Base-by-base conservation (phyloP, 179 eudicot genomes). In the Heliamphora pulchella region DNA sequence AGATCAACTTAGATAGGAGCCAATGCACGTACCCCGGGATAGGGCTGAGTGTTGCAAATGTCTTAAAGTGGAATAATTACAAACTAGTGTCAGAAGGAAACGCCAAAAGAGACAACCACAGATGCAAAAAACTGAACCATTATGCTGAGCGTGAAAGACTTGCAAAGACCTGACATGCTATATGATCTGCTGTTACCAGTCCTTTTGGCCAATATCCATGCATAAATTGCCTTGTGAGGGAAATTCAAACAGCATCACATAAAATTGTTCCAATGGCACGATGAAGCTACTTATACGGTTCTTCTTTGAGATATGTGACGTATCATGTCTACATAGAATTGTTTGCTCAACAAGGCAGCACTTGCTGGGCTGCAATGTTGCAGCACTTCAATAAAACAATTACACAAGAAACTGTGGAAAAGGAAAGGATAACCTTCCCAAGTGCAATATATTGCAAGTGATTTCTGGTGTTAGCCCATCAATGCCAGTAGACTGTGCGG, bases 21-120 rank as follows among this genome's bases (percentile, higher is more conserved):
- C 99, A 96, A 77, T 79, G 89, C 93, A 90, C 90, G 87, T 84
- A 96, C 69, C 99, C 99, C 20, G 98, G 98, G 79, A 94, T 92
- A 44, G 99, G 99, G 83, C 99, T 96, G 54, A 96, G 93, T 44
- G 99, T 96, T 81, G 98, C 94, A 87, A 96, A 94, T 80, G 85
- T 89, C 99, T 96, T 80, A 78, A 78, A 20, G 65, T 67, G 66
- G 59, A 78, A 79, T 31, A 65, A 78, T 58, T 6, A 57, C 8
- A 61, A 68, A 76, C 43, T 4, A 15, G 68, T 20, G 71, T 77
- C 76, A 85, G 50, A 65, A 78, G 50, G 18, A 31, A 18, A 1
- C 0, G 14, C 3, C n/a, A 4, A 57, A 75, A 75, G 18, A 31
- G 31, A 31, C 31, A 31, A 31, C 31, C 31, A 31, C 31, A 31